Base-by-base conservation (phyloP, 176 grass and related monocot species). In the Guadua angustifolia region DNA sequence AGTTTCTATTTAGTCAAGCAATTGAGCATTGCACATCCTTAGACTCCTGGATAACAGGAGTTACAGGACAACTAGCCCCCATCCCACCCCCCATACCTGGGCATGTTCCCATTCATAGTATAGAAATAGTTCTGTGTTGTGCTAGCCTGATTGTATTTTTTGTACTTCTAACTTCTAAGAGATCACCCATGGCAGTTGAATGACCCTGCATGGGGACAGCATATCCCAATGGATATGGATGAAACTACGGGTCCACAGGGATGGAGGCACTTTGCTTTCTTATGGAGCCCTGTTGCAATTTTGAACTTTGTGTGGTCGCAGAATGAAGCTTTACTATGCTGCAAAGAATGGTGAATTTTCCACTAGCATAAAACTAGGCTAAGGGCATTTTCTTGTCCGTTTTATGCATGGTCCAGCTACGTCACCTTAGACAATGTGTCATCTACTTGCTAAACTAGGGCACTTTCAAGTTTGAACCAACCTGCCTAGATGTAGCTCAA, bases 141-240 rank as follows among this genome's bases (percentile, higher is more conserved):
- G 51, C 12, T 84, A 26, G 2, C 13, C 13, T 29, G 22, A 36
- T 81, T 58, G 25, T 45, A 40, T 25, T 29, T 59, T 45, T 45
- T 45, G 43, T 45, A 45, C 43, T 68, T 25, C 25, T 59, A 57
- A 45, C 43, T 59, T 38, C 25, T 68, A 57, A 32, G 59, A 73
- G 77, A 47, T 38, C 24, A 74, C 38, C 26, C 42, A 16, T 83
- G 11, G 44, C 40, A 24, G 66, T 75, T 67, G 85, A 58, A 69
- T 60, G 9, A 63, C 21, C 46, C 4, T 65, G 29, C 9, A n/a
- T 69, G 42, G 46, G 26, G 61, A 58, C 11, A n/a, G 1, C 49
- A 82, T 76, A 66, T 75, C 68, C 26, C 21, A 87, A 67, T 16
- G 56, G 25, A 56, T 44, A 73, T 55, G 9, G 75, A 79, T 71